Conservation (phyloP, 1,284 basidiomycete genomes). For the Moniliophthora roreri region DNA sequence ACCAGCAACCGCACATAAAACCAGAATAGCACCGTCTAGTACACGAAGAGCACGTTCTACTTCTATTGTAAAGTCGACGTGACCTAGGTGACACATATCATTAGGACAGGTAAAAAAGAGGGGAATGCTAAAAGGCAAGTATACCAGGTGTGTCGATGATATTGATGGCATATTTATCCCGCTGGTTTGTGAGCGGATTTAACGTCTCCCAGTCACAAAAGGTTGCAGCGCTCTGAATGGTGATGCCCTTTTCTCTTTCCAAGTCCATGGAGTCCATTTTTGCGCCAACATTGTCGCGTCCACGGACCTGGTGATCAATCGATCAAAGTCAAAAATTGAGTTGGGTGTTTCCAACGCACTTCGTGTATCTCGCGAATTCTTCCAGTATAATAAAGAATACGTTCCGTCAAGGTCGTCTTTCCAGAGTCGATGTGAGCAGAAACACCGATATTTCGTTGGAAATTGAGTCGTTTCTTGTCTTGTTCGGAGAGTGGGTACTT, state of each 20-base stretch:
- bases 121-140: constrained; percentile 13
- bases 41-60: constrained; percentile 97
- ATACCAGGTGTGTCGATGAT: constrained; percentile 98
- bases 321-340: constrained; percentile 7
- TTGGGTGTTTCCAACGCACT: constrained; percentile 45
- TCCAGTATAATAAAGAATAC: constrained; percentile 96
- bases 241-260: constrained; percentile 98
- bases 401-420: constrained; percentile 99
- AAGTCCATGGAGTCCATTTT: constrained; percentile 99
- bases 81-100: constrained; percentile 50
- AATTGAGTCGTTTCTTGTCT: constrained; percentile 57
- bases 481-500: constrained; percentile 46
- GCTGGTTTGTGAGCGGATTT: constrained; percentile 60
- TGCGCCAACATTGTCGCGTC: constrained; percentile 93
- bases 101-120: neutral
- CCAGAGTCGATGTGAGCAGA: constrained; percentile 97
- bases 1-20: constrained; percentile 95
- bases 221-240: constrained; percentile 98
- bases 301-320: constrained; percentile 63
- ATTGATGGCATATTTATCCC: constrained; percentile 91
- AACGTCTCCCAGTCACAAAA: constrained; percentile 95
- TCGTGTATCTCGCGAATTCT: constrained; percentile 97
- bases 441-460: constrained; percentile 80
- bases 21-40: constrained; percentile 94
- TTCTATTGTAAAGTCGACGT: constrained; percentile 99